Conservation (phyloP, 2,329 filamentous ascomycete genomes). For the Helminthosporium solani region DNA sequence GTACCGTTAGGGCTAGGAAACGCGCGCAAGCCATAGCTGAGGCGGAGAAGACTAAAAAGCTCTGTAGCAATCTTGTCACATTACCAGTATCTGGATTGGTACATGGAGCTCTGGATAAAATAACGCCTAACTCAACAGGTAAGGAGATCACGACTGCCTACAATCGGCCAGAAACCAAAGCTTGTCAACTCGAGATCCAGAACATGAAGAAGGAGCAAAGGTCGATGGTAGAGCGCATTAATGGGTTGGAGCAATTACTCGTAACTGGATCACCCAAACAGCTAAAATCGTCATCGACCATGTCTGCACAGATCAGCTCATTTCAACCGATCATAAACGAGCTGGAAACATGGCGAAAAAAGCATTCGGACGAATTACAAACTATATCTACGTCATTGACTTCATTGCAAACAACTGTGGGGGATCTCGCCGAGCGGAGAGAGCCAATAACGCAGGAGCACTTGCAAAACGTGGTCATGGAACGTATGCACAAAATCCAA, state of each 20-base stretch:
- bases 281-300: not conserved
- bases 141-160: not conserved
- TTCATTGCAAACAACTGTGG: not conserved
- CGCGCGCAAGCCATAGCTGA: not conserved
- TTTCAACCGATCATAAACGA: no score
- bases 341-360: no score
- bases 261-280: not conserved
- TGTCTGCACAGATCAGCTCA: not conserved
- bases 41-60: not conserved
- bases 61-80: not conserved
- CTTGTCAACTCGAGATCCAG: not conserved
- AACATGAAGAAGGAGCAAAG: conserved; percentile 1
- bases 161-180: not conserved
- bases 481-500: not conserved
- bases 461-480: not conserved
- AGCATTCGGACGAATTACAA: not conserved
- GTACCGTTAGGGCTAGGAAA: not conserved
- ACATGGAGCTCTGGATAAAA: not conserved
- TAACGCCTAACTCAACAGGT: not conserved
- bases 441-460: not conserved
- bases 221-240: not conserved
- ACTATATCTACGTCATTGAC: not conserved
- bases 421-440: not conserved
- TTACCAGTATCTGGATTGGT: not conserved
- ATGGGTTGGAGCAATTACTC: not conserved